Conservation (phyloP, 768 basidiomycete species). For the Lenzites betulinus region DNA sequence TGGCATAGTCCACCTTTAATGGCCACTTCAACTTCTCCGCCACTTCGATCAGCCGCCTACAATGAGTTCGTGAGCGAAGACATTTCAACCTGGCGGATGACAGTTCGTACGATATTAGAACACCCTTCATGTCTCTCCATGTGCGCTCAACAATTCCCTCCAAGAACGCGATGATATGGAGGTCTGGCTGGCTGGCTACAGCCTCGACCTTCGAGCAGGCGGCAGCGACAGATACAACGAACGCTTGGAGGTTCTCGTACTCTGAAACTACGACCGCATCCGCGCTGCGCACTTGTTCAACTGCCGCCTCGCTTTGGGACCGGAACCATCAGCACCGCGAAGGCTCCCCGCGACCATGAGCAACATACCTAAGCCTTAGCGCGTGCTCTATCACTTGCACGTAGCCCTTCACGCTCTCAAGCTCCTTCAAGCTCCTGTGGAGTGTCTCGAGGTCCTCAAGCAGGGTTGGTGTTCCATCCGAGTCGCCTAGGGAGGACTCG, state of each 20-base stretch:
- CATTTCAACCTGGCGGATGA: too few relatives aligned
- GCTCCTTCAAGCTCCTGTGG: slow-evolving; percentile 74
- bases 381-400: slow-evolving; percentile 72
- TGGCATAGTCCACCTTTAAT: slow-evolving; percentile 62
- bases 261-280: slow-evolving; percentile 42
- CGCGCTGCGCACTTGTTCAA: slow-evolving; percentile 50
- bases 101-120: slow-evolving; percentile 58
- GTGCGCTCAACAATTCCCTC: slow-evolving; percentile 65
- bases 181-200: slow-evolving; percentile 44
- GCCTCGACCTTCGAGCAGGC: slow-evolving; percentile 50
- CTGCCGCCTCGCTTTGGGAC: slow-evolving; percentile 54
- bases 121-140: slow-evolving; percentile 74
- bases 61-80: neutral
- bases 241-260: slow-evolving; percentile 63
- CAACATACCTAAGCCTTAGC: slow-evolving; percentile 66
- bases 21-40: slow-evolving; percentile 90
- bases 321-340: neutral
- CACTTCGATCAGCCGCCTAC: slow-evolving; percentile 60
- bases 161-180: slow-evolving; percentile 66
- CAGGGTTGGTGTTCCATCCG: slow-evolving; percentile 58
- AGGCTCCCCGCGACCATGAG: too few relatives aligned
- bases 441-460: slow-evolving; percentile 82
- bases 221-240: slow-evolving; percentile 52
- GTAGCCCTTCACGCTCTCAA: slow-evolving; percentile 76
- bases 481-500: slow-evolving; percentile 53